Base-by-base conservation (phyloP, 2,329 filamentous ascomycete genomes). In the Beauveria asiatica region DNA sequence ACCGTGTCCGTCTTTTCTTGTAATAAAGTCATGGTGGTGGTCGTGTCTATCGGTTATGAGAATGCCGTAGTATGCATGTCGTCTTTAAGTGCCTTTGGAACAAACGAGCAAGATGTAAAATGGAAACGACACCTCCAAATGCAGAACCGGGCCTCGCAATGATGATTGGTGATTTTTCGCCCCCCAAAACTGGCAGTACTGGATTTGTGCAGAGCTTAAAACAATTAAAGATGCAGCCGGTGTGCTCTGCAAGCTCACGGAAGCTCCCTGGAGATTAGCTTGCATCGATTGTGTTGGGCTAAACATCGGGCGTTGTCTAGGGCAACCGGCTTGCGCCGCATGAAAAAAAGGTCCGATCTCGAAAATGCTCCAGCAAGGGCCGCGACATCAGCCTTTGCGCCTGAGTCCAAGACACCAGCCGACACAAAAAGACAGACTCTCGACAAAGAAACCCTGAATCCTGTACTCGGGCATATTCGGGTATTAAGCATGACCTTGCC, bases 1-100 rank as follows among this genome's bases (percentile, higher is more conserved):
- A 83, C 78, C 62, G 80, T 76, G 63, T 80, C 78, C 67, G 69
- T 69, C 65, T 77, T 76, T 64, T 69, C 69, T 64, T 75, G 73
- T 68, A 73, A 64, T 62, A 77, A 74, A 73, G 75, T 70, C 78
- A 80, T 80, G 62, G 65, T 64, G 62, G 64, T 64, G 65, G 65
- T 68, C 68, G 64, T 65, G 50, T 63, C 41, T 59, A 21, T 60
- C 30, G 54, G 44, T 61, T 61, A 57, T 61, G 52, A 51, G 65
- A 60, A 60, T 63, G 59, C 62, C 52, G 54, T 65, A 55, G 54
- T 70, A 70, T 70, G 64, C 73, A 73, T 76, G 63, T 67, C 70
- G 67, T 69, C 69, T 63, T 67, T 61, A 37, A n/a, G 33, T n/a
- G 55, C 8, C 19, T 8, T 16, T 46, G 42, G 17, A 52, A 52